Evolutionary conservation across 108 stramenopile genomes (phyloP), one percentile per base, ranked within the genome.

Genomic region (Nannochloropsis gaditana): DNA sequence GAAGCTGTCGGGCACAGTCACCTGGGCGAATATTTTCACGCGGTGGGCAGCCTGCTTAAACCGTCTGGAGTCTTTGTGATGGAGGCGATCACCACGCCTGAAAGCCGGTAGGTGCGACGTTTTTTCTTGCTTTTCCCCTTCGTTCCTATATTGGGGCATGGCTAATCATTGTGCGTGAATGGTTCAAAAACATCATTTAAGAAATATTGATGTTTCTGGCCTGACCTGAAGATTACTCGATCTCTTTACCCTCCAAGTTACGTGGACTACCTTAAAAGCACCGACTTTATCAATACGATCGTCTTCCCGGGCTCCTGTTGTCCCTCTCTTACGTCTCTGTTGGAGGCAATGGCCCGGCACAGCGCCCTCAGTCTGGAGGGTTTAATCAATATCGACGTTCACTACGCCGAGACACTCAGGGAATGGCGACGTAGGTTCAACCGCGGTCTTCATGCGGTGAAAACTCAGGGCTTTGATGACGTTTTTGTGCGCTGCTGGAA

Each of bases 1-100:
- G 98, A 99, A 84, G 98, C 97, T 42, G 98, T 99, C 9, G 98
- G 98, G 31, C 96, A 97, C 89, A 94, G 95, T 44, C 94, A 96
- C 83, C 92, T 92, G 44, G 85, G 85, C 11, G 73, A 93, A 82
- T 99, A 94, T 91, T 97, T 94, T 86, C 94, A 93, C 91, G 93
- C 95, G 17, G 94, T 95, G 3, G 96, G 96, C 42, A 93, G 93
- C 84, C 93, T 96, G 19, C 89, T 99, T 59, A 90, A 87, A 41
- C 94, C 91, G 43, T 93, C 92, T 79, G 98, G 98, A 10, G 88
- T 94, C 21, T 90, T 96, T 42, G 96, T 96, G 9, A 96, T 99
- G 95, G 84, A 97, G 91, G 97, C 96, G 41, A 97, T 99, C 84
- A 97, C 97, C 9, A 96, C 96, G 9, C 95, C 97, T 6, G 98